Conservation (phyloP, 352 stramenopile species). For the Globisporangium polare region DNA sequence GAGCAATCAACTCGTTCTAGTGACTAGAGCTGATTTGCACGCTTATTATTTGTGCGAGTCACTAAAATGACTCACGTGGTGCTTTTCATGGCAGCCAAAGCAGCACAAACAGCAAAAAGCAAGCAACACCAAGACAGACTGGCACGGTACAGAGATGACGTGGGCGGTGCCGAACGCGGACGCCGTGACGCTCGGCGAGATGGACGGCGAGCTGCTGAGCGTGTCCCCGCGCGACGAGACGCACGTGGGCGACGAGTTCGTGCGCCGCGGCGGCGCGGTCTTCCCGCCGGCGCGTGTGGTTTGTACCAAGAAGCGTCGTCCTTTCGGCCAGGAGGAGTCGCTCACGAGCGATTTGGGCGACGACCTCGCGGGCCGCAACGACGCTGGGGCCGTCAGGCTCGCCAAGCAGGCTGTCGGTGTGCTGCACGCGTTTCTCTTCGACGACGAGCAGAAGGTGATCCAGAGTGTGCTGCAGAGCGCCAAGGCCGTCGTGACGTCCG, state of each 20-base stretch:
- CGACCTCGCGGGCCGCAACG: slow-evolving; percentile 31
- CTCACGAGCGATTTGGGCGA: slow-evolving; percentile 41
- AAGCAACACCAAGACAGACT: too few species aligned
- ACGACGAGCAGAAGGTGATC: slow-evolving; percentile 59
- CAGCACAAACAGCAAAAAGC: too few species aligned
- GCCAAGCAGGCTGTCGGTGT: slow-evolving; percentile 26
- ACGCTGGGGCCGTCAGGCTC: slow-evolving; percentile 38
- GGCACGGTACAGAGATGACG: slow-evolving; percentile 29
- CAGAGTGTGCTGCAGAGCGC: slow-evolving; percentile 26
- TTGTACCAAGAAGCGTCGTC: slow-evolving; percentile 42
- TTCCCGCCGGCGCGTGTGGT: slow-evolving; percentile 52
- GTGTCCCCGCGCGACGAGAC: slow-evolving; percentile 50
- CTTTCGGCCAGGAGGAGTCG: slow-evolving; percentile 56
- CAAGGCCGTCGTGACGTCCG: slow-evolving; percentile 10
- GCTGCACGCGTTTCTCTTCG: slow-evolving; percentile 42
- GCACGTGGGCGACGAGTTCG: slow-evolving; percentile 61
- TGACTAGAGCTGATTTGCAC: too few species aligned
- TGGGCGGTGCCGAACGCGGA: slow-evolving; percentile 61
- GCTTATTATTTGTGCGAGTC: too few species aligned
- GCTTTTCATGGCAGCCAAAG: too few species aligned
- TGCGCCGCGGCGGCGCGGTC: slow-evolving; percentile 51
- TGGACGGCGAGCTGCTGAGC: slow-evolving; percentile 70
- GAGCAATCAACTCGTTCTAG: background rate
- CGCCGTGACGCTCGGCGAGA: slow-evolving; percentile 74
- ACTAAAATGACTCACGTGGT: too few species aligned